Conservation (phyloP, 2,329 filamentous ascomycete genomes). For the Purpureocillium lavendulum region DNA sequence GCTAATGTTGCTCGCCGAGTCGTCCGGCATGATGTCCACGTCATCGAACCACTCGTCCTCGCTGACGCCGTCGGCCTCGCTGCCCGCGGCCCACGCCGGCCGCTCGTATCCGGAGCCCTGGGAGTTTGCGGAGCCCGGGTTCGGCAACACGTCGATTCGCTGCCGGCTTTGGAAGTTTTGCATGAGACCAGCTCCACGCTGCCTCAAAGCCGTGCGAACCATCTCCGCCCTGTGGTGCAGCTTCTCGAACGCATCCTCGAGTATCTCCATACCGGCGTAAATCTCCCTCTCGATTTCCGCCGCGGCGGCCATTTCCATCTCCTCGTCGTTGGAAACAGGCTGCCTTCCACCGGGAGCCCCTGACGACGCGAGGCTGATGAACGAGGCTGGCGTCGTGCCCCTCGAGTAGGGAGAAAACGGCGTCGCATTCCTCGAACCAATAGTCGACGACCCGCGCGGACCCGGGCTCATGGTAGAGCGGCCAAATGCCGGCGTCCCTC, state of each 20-base stretch:
- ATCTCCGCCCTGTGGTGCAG: conserved; percentile 79
- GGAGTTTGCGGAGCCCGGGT: conserved; percentile 38
- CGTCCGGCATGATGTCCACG: conserved; percentile 63
- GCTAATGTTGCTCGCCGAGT: conserved; percentile 73
- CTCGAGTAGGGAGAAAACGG: conserved; percentile 45
- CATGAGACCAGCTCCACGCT: conserved; percentile 71
- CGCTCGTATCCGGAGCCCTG: conserved; percentile 36
- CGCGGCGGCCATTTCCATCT: conserved; percentile 82
- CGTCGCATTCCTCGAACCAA: conserved; percentile 36
- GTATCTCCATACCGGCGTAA: conserved; percentile 84
- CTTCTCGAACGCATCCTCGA: conserved; percentile 89
- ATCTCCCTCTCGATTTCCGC: conserved; percentile 92
- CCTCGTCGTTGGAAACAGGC: conserved; percentile 82
- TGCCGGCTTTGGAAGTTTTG: conserved; percentile 53
- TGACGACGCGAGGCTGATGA: conserved; percentile 48
- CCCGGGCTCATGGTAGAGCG: conserved; percentile 28
- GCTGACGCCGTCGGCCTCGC: conserved; percentile 42
- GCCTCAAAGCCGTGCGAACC: conserved; percentile 70
- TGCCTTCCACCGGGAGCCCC: conserved; percentile 35
- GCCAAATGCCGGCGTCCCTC: conserved; percentile 38
- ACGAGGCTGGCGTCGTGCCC: conserved; percentile 48
- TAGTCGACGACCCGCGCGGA: conserved; percentile 30
- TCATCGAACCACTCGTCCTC: conserved; percentile 52
- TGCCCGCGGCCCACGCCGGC: conserved; percentile 25
- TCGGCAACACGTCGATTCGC: conserved; percentile 45